Evolutionary conservation across 345 rosid genomes (phyloP), one percentile per base, ranked within the genome.

Genomic region (Pistacia vera): DNA sequence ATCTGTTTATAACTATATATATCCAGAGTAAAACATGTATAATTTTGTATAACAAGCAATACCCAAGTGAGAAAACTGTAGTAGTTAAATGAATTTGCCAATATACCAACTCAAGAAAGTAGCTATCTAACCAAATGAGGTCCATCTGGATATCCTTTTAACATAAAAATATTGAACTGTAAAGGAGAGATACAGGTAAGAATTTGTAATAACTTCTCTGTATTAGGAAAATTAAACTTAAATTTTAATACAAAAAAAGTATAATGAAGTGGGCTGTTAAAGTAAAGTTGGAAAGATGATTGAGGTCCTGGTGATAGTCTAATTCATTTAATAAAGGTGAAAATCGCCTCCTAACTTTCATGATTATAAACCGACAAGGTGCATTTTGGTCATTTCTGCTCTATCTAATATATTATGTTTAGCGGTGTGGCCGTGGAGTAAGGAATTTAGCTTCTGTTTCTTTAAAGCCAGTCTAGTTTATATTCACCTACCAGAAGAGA

Each of bases 381-480:
- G 79, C 68, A 82, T 20, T 74, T 67, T 76, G 79, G 78, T 78
- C 62, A 83, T 74, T 73, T 14, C 22, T 41, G 6, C 13, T 6
- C 3, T 4, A 44, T 25, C 20, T 16, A 41, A 35, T 30, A 70
- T 56, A 5, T 72, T 63, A 69, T 76, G 71, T 74, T 83, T 76
- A 58, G 79, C 65, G 80, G 81, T 73, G 0, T 2, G 1, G 33
- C 33, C 33, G 33, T 30, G 38, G 81, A 82, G 80, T 48, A 75
- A 80, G 68, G 63, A 63, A 75, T 74, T 63, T 74, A 81, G 83
- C 55, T 74, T 82, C 66, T 63, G 20, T 49, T 62, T 13, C 83
- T 77, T 84, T 84, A 82, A 86, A 82, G 83, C 79, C 65, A 83
- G 76, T 68, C 83, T 80, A 72, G 71, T 72, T 70, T 75, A 68